phyloP scores from a whole-genome alignment of 2,329 filamentous ascomycete genomes.

The Claviceps sp. region DNA sequence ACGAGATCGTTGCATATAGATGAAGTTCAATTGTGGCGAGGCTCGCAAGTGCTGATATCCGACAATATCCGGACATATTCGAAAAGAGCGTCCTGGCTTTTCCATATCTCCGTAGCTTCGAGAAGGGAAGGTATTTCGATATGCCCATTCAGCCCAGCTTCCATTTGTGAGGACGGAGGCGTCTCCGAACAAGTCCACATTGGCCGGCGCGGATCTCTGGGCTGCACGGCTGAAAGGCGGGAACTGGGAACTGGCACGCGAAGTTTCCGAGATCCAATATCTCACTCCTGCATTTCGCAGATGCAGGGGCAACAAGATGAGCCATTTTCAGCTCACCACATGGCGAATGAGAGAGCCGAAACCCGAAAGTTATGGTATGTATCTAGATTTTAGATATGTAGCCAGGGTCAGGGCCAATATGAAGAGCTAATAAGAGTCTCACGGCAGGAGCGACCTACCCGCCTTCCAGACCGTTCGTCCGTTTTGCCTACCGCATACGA shows the following conservation, averaged over 20 bases:
- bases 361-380: too few species aligned
- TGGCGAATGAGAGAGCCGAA: neutral
- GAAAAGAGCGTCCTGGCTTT: too few species aligned
- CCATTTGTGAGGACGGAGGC: too few species aligned
- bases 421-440: neutral
- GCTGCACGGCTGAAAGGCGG: neutral
- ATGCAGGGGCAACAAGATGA: neutral
- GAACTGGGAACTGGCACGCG: neutral
- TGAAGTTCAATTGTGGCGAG: too few species aligned
- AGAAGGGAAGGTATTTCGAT: too few species aligned
- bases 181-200: too few species aligned
- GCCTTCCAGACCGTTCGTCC: constrained; percentile 1
- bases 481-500: neutral
- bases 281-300: neutral
- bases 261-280: neutral
- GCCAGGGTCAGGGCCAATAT: neutral
- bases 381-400: neutral
- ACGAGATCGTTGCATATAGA: too few species aligned
- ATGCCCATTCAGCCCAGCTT: too few species aligned
- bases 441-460: neutral
- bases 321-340: neutral
- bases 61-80: too few species aligned
- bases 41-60: too few species aligned
- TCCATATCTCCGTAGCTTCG: too few species aligned
- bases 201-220: neutral